phyloP scores from a whole-genome alignment of 495 filamentous ascomycete species.

The Neurospora sp. region DNA sequence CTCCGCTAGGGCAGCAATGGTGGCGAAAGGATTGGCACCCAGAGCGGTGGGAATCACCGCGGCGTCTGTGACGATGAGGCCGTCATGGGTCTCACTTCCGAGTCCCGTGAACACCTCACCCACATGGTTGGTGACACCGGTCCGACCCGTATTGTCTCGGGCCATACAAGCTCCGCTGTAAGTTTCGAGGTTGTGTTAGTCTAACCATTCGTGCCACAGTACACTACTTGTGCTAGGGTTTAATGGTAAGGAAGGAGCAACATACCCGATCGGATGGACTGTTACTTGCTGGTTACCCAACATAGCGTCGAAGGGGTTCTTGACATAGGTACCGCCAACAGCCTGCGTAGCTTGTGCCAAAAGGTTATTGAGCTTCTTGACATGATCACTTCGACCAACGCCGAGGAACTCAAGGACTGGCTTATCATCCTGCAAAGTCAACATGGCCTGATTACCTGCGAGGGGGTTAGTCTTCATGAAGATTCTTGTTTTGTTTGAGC shows the following conservation, averaged over 20 bases:
- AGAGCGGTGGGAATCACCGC: constrained; percentile 55
- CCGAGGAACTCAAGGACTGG: constrained; percentile 49
- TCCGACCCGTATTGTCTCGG: constrained; percentile 42
- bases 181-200: constrained; percentile 3
- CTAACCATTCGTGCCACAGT: constrained; percentile 4
- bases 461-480: background rate
- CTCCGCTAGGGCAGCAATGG: constrained; percentile 58
- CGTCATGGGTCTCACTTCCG: constrained; percentile 40
- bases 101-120: constrained; percentile 50
- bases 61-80: constrained; percentile 53
- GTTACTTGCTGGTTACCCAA: constrained; percentile 50
- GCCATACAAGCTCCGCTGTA: constrained; percentile 52
- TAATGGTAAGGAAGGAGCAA: background rate
- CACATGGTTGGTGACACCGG: constrained; percentile 54
- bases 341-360: constrained; percentile 42
- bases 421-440: constrained; percentile 51
- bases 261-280: constrained; percentile 56
- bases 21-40: constrained; percentile 61
- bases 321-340: constrained; percentile 48
- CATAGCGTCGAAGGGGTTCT: constrained; percentile 46
- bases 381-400: constrained; percentile 43
- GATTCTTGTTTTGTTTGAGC: constrained; percentile 3
- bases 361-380: constrained; percentile 42
- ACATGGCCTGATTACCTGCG: constrained; percentile 45
- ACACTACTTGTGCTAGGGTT: background rate